These are phyloP conservation scores for Entomophthora muscae DNA, from an alignment of 371 early-diverging fungal species.

Conservation along the genomic window DNA sequence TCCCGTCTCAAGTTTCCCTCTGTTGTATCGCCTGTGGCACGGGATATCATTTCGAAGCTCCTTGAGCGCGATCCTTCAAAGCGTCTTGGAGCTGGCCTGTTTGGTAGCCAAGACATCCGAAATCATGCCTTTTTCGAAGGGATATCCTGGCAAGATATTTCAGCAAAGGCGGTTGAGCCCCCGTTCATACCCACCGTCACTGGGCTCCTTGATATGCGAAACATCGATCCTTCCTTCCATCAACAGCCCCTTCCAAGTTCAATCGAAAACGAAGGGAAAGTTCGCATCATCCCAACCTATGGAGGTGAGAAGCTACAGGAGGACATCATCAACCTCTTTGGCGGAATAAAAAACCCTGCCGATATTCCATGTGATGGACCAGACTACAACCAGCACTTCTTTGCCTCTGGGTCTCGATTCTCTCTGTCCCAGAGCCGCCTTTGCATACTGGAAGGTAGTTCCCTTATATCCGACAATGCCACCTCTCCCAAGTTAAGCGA, in stretches of 20 bases:
- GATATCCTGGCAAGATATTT: constrained; percentile 33
- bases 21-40: constrained; percentile 16
- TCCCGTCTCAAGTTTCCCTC: constrained; percentile 31
- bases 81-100: constrained; percentile 33
- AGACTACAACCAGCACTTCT: not conserved
- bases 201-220: not conserved
- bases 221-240: constrained; percentile 6
- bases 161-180: constrained; percentile 27
- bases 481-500: too few relatives aligned
- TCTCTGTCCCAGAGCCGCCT: not conserved
- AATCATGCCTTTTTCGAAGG: constrained; percentile 37
- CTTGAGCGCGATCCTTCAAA: constrained; percentile 29
- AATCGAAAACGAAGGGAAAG: not conserved
- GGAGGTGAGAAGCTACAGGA: not conserved
- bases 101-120: constrained; percentile 31
- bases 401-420: constrained; percentile 1
- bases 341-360: not conserved
- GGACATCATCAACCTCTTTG: not conserved
- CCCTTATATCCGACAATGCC: not conserved
- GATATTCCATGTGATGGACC: not conserved
- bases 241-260: not conserved
- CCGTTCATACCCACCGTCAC: constrained; percentile 43
- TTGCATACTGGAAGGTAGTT: not conserved
- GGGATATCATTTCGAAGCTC: constrained; percentile 19
- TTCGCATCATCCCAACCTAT: not conserved